These are phyloP conservation scores for Scedosporium minutisporum DNA, from an alignment of 2,329 filamentous ascomycete genomes.

Conservation along the genomic window DNA sequence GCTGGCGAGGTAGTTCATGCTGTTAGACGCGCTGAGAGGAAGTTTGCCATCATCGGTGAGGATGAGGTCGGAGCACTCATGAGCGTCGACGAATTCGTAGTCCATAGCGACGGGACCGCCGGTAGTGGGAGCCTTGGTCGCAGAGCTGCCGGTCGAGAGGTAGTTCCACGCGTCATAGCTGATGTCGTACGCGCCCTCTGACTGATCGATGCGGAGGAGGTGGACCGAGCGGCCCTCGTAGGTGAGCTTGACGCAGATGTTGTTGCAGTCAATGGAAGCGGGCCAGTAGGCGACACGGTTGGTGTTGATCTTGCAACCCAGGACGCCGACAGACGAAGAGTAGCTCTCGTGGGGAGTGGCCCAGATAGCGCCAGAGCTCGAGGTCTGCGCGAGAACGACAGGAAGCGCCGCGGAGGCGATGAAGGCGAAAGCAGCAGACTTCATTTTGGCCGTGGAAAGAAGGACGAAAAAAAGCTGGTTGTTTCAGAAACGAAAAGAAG, in stretches of 20 bases:
- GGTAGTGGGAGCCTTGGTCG: conserved; percentile 30
- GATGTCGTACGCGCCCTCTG: conserved; percentile 47
- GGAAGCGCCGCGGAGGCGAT: not conserved
- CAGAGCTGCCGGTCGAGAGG: conserved; percentile 40
- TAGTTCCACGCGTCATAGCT: conserved; percentile 54
- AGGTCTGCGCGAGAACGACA: not conserved
- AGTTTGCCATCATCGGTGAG: conserved; percentile 38
- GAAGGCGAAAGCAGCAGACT: conserved; percentile 1
- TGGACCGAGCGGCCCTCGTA: conserved; percentile 39
- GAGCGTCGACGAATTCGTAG: conserved; percentile 36
- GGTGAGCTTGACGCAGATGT: conserved; percentile 46
- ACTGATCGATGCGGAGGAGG: conserved; percentile 49
- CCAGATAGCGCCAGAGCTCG: conserved; percentile 19
- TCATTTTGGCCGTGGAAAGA: not conserved
- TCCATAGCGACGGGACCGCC: conserved; percentile 43
- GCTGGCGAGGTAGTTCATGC: conserved; percentile 42
- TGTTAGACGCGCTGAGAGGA: conserved; percentile 45
- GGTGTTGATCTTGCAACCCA: conserved; percentile 51
- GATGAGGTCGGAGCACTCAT: conserved; percentile 40
- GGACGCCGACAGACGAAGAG: conserved; percentile 46
- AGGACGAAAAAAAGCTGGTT: not conserved
- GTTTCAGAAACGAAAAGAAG: not conserved
- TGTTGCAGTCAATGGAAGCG: conserved; percentile 38
- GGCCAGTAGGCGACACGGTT: conserved; percentile 56
- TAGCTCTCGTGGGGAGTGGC: conserved; percentile 47